phyloP scores from a whole-genome alignment of 1,284 basidiomycete species.

The Leccinum huronense region DNA sequence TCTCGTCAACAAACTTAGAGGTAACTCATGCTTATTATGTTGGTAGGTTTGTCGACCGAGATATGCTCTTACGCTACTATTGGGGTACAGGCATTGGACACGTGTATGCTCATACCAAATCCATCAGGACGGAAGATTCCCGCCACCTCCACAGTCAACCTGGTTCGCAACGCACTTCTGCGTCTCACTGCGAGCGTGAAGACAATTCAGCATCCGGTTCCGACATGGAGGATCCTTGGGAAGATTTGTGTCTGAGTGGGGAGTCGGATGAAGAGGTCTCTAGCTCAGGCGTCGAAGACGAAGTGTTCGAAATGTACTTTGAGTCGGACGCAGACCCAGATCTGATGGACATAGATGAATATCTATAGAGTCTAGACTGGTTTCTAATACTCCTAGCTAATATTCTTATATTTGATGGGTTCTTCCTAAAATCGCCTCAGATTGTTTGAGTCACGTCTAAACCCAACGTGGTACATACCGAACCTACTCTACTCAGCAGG shows the following conservation, averaged over 20 bases:
- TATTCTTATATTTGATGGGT: too few species aligned
- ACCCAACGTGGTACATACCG: too few species aligned
- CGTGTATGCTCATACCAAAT: neutral
- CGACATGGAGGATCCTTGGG: neutral
- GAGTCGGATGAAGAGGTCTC: neutral
- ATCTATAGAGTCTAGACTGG: neutral
- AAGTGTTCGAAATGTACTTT: neutral
- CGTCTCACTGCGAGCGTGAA: neutral
- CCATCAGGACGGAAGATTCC: too few species aligned
- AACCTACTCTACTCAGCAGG: too few species aligned
- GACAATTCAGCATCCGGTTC: neutral
- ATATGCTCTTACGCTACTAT: neutral
- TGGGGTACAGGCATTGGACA: neutral
- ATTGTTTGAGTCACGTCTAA: too few species aligned
- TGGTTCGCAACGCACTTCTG: too few species aligned
- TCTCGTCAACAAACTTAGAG: neutral
- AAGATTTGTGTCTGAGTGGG: neutral
- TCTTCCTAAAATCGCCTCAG: too few species aligned
- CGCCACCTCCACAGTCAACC: too few species aligned
- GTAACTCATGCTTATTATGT: neutral
- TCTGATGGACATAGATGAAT: neutral
- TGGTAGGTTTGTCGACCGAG: neutral
- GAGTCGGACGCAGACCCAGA: neutral
- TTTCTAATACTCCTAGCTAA: neutral
- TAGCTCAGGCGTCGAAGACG: neutral